These are phyloP conservation scores for Aureobasidium sp. DNA, from an alignment of 2,329 filamentous ascomycete species.

Conservation along the genomic window DNA sequence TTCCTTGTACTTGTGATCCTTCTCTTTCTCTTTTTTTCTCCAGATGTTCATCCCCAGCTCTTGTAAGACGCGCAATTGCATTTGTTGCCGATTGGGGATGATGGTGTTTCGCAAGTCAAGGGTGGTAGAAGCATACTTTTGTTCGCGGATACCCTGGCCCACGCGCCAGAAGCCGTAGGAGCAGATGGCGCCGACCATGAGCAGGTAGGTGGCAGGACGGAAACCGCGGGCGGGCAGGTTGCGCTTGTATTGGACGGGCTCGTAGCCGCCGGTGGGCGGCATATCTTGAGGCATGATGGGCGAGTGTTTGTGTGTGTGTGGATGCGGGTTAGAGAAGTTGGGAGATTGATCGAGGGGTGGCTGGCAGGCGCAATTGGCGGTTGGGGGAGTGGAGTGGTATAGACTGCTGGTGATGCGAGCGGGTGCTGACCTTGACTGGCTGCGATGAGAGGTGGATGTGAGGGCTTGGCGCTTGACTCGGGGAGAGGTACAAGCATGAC, in stretches of 20 bases:
- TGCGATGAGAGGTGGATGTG: not conserved
- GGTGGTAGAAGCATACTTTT: slow-evolving; percentile 80
- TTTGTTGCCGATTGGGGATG: not conserved
- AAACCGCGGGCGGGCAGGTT: slow-evolving; percentile 90
- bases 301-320: slow-evolving; percentile 16
- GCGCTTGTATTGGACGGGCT: slow-evolving; percentile 94
- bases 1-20: not conserved
- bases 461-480: slow-evolving; percentile 1
- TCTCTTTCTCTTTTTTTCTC: not conserved
- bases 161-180: slow-evolving; percentile 85
- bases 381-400: not conserved
- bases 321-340: not conserved
- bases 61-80: not conserved
- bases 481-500: not conserved
- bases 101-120: not conserved
- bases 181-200: slow-evolving; percentile 71
- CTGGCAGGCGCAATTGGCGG: not conserved
- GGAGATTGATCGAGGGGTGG: not conserved
- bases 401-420: not conserved
- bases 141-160: slow-evolving; percentile 75
- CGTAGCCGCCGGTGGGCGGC: slow-evolving; percentile 90
- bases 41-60: not conserved
- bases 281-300: slow-evolving; percentile 90
- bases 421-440: not conserved
- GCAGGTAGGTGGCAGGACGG: slow-evolving; percentile 69